A percentile compares a stretch with the other conserved stretches of the same genome.
Evolutionary conservation across 805 yeast species (phyloP).

Genomic region (Grigorovia jiainica): DNA sequence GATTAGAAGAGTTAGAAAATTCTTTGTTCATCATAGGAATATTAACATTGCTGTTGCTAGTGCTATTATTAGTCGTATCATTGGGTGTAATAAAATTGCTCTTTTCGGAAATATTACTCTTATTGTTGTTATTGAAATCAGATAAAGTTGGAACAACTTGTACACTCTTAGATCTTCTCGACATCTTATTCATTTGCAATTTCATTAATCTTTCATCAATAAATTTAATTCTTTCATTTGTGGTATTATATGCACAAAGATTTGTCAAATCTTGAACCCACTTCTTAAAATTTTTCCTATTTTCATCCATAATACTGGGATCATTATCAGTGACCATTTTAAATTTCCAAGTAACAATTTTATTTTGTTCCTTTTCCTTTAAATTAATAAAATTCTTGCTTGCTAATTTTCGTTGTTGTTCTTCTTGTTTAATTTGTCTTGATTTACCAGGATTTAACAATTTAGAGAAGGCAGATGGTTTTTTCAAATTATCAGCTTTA

Average conservation of each 20-base stretch:
- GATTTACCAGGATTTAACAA: slow-evolving; percentile 6
- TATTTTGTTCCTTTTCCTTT: slow-evolving; percentile 5
- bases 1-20: background rate
- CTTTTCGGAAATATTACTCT: too few relatives aligned
- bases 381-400: slow-evolving; percentile 1
- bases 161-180: slow-evolving; percentile 1
- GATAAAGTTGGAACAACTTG: background rate
- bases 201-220: slow-evolving; percentile 30
- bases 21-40: background rate
- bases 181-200: slow-evolving; percentile 10
- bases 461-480: slow-evolving; percentile 8
- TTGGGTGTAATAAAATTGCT: background rate
- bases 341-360: slow-evolving; percentile 21
- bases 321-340: slow-evolving; percentile 21
- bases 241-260: slow-evolving; percentile 38
- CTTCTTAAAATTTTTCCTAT: slow-evolving; percentile 34
- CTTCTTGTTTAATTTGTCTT: slow-evolving; percentile 5
- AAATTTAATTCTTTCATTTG: slow-evolving; percentile 41
- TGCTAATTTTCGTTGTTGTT: slow-evolving; percentile 4
- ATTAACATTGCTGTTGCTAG: background rate
- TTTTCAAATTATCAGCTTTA: background rate
- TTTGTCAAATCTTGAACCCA: slow-evolving; percentile 52
- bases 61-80: background rate
- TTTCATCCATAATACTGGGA: slow-evolving; percentile 32
- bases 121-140: background rate